phyloP scores from a whole-genome alignment of 768 basidiomycete genomes.

The Lenzites betulinus region DNA sequence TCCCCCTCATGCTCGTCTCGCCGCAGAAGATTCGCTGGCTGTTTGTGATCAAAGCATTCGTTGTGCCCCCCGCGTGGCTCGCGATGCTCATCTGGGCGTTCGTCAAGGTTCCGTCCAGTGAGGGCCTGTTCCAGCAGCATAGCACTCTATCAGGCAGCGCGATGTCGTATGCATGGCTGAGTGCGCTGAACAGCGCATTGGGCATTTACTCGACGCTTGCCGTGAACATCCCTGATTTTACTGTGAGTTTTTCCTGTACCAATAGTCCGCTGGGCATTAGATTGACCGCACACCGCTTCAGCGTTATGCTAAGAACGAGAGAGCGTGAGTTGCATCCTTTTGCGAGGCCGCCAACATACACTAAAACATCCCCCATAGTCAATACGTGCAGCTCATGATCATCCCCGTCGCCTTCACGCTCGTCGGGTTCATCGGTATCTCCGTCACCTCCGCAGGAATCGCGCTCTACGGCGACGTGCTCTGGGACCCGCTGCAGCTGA shows the following conservation, averaged over 20 bases:
- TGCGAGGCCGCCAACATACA: not conserved
- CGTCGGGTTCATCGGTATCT: constrained; percentile 77
- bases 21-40: constrained; percentile 78
- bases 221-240: constrained; percentile 88
- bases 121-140: constrained; percentile 57
- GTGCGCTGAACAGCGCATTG: constrained; percentile 73
- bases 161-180: constrained; percentile 79
- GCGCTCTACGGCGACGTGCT: constrained; percentile 63
- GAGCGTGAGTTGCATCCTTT: constrained; percentile 47
- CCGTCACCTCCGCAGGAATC: constrained; percentile 76
- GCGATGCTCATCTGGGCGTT: constrained; percentile 82
- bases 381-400: constrained; percentile 73
- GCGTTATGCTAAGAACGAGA: constrained; percentile 73
- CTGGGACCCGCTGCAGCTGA: constrained; percentile 79
- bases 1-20: constrained; percentile 74
- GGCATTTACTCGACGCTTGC: constrained; percentile 73
- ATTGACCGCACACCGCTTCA: constrained; percentile 25
- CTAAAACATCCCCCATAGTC: constrained; percentile 38
- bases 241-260: constrained; percentile 30
- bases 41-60: constrained; percentile 63
- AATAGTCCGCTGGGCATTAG: not conserved
- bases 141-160: constrained; percentile 52
- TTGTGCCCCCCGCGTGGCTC: constrained; percentile 47
- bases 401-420: constrained; percentile 80
- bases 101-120: constrained; percentile 57